Base-by-base conservation (phyloP, 352 stramenopile genomes). In the Thalassiosira pacifica region DNA sequence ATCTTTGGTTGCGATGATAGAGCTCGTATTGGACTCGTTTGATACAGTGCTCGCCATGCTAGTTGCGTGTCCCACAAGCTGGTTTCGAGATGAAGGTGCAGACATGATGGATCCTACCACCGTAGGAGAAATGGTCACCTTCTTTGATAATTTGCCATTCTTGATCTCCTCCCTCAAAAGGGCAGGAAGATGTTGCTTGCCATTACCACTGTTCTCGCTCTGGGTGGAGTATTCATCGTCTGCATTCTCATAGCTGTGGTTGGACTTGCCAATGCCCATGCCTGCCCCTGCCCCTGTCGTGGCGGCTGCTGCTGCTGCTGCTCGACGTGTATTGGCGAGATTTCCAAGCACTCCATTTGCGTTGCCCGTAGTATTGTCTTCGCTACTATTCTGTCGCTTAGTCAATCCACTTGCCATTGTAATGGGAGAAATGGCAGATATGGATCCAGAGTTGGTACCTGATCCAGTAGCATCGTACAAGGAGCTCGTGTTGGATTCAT, bases 401-500 rank as follows among this genome's bases (percentile, higher is more conserved):
- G 29, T 19, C n/a, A 55, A 60, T 13, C 42, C 59, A 31, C 80
- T 69, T 72, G 32, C 53, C 29, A 83, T 85, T 16, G 82, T 80
- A 19, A 88, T 77, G 11, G 82, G 82, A 22, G 76, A 85, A 13
- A 85, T 72, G 31, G 76, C 72, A 42, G 73, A 82, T n/a, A 9
- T 69, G n/a, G 66, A 66, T 13, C 71, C 55, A 45, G 59, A 79
- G 19, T 77, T 65, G 27, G 37, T 75, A 29, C 68, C 73, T 9
- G 60, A 84, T 55, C 67, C 68, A 70, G 68, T 72, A 37, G n/a
- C n/a, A n/a, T n/a, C n/a, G n/a, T 76, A 88, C 27, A 85, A 40
- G 3, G 83, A 89, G 34, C 83, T 86, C 13, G 83, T 84, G 31
- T 87, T 90, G 13, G 79, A 87, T 76, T 90, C 79, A 29, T 83